A percentile compares a stretch with the other conserved stretches of the same genome.
phyloP scores from a whole-genome alignment of 768 basidiomycete genomes.

The Dentipellis fragilis region DNA sequence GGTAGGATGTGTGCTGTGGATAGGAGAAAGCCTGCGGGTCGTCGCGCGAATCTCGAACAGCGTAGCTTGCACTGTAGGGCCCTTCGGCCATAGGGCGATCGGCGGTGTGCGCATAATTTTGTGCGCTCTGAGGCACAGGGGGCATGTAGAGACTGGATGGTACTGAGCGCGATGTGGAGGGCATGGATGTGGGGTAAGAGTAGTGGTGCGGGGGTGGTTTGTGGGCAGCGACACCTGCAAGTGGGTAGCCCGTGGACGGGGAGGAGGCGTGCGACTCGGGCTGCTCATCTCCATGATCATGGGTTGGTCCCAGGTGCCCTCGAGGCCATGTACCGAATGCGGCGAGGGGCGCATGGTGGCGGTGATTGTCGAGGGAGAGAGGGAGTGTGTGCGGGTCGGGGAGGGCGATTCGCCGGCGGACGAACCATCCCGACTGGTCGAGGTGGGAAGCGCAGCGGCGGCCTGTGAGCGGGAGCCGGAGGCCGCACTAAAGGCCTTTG shows the following conservation, averaged over 20 bases:
- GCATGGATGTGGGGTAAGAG: slow-evolving; percentile 11
- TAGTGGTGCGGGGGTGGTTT: slow-evolving; percentile 5
- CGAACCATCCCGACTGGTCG: slow-evolving; percentile 10
- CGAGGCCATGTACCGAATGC: slow-evolving; percentile 27
- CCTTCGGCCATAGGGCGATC: slow-evolving; percentile 40
- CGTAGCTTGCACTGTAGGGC: slow-evolving; percentile 26
- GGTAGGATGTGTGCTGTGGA: slow-evolving; percentile 34
- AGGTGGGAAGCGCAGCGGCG: slow-evolving; percentile 1
- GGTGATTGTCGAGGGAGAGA: slow-evolving; percentile 49
- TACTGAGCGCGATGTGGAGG: slow-evolving; percentile 30
- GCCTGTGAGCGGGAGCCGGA: slow-evolving; percentile 3
- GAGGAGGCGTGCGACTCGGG: slow-evolving; percentile 22
- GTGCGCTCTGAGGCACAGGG: slow-evolving; percentile 16
- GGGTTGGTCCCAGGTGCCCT: slow-evolving; percentile 49
- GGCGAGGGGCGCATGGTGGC: slow-evolving; percentile 30
- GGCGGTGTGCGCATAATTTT: slow-evolving; percentile 35
- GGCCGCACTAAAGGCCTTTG: slow-evolving; percentile 24
- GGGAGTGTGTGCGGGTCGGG: slow-evolving; percentile 46
- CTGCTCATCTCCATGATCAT: slow-evolving; percentile 40
- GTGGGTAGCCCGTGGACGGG: slow-evolving; percentile 23
- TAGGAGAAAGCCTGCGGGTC: slow-evolving; percentile 46
- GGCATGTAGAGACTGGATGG: slow-evolving; percentile 30
- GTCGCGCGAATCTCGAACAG: slow-evolving; percentile 36
- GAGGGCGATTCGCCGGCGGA: slow-evolving; percentile 26
- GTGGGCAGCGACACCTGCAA: slow-evolving; percentile 6